Conservation (phyloP, 169 alveolate species). For the Cyclospora cayetanensis region DNA sequence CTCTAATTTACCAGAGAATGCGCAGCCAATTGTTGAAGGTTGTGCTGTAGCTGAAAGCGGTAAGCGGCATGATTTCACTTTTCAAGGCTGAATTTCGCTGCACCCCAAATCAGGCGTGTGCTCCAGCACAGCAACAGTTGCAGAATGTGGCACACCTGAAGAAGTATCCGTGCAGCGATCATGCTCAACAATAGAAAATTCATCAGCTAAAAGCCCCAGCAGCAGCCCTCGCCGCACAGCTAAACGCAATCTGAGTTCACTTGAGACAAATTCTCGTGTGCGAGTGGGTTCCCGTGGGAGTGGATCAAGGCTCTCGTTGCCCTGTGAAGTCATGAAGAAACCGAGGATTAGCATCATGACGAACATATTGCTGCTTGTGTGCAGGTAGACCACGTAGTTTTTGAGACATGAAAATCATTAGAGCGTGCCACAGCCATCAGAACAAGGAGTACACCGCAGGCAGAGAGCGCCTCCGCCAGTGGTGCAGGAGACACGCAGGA, state of each 20-base stretch:
- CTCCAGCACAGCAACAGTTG: background rate
- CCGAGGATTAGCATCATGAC: background rate
- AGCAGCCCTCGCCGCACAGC: background rate
- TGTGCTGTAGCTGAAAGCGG: no score
- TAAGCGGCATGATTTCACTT: background rate
- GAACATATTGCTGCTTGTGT: background rate
- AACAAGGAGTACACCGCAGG: background rate
- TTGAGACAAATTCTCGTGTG: background rate
- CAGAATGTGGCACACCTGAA: background rate
- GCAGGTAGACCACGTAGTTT: background rate
- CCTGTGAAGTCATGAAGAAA: background rate
- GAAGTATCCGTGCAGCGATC: background rate
- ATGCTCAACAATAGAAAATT: background rate
- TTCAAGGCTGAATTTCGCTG: background rate
- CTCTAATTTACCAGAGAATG: no score
- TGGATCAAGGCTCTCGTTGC: background rate
- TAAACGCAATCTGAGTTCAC: background rate
- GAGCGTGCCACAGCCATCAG: background rate
- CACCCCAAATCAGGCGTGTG: background rate
- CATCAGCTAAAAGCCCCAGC: background rate
- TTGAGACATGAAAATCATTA: background rate
- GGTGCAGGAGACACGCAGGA: slow-evolving; percentile 13
- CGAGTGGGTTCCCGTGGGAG: background rate
- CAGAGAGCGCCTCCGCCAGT: background rate
- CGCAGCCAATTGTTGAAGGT: no score